Conservation (phyloP, 2,329 filamentous ascomycete species). For the Pseudocercospora crystallina region DNA sequence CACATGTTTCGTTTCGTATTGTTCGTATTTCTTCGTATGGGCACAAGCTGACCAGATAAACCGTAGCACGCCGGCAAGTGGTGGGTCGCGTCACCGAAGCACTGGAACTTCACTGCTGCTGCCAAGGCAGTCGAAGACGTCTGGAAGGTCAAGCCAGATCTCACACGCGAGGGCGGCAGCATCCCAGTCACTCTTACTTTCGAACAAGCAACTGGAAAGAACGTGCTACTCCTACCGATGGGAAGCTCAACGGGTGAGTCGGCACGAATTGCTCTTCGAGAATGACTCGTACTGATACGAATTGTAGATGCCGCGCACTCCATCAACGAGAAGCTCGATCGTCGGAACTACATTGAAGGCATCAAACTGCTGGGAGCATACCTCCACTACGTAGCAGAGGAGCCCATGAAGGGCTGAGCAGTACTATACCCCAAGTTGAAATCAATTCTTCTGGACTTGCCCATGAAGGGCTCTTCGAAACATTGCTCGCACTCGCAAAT, state of each 20-base stretch:
- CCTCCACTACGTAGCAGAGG: constrained; percentile 91
- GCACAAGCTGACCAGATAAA: constrained; percentile 34
- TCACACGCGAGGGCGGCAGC: constrained; percentile 93
- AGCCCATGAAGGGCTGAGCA: constrained; percentile 54
- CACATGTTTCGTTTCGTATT: no score
- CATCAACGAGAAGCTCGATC: constrained; percentile 98
- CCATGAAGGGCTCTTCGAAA: no score
- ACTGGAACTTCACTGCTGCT: constrained; percentile 97
- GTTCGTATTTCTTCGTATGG: no score
- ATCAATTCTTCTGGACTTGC: no score
- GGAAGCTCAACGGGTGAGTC: constrained; percentile 71
- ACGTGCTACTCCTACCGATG: constrained; percentile 93
- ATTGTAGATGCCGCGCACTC: constrained; percentile 71
- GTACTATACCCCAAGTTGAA: not conserved
- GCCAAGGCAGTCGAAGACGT: constrained; percentile 95
- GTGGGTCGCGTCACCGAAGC: constrained; percentile 97
- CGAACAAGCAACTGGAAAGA: constrained; percentile 97
- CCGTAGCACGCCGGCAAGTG: constrained; percentile 85
- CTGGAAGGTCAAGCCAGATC: constrained; percentile 88
- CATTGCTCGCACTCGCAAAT: no score
- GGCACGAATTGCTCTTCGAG: constrained; percentile 48
- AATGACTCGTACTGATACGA: no score
- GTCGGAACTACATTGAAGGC: constrained; percentile 96
- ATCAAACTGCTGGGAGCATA: constrained; percentile 95
- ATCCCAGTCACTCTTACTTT: constrained; percentile 97